These are phyloP conservation scores for Ogataea haglerorum DNA, from an alignment of 805 yeast species.

Conservation along the genomic window DNA sequence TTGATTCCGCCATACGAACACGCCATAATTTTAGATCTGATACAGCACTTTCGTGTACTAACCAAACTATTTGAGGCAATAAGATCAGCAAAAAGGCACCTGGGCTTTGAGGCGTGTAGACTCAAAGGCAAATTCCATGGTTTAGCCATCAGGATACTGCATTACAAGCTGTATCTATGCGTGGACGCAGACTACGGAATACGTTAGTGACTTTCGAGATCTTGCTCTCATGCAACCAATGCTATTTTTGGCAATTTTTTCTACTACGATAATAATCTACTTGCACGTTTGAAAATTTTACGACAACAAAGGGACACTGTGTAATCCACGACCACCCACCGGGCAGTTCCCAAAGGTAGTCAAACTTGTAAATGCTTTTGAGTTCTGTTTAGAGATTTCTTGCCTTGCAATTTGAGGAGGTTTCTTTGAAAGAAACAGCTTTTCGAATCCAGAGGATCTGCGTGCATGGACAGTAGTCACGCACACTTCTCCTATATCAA, in stretches of 20 bases:
- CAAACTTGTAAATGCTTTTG: not conserved
- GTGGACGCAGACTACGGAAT: too few species aligned
- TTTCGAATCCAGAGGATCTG: not conserved
- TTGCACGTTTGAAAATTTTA: slow-evolving; percentile 1
- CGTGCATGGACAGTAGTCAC: not conserved
- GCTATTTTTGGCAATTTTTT: slow-evolving; percentile 1
- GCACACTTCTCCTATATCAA: not conserved
- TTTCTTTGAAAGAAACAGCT: slow-evolving; percentile 1
- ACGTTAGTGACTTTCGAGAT: too few species aligned
- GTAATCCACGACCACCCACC: slow-evolving; percentile 1
- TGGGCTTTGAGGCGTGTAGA: not conserved
- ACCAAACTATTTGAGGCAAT: not conserved
- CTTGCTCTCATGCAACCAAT: not conserved
- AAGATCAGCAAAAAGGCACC: not conserved
- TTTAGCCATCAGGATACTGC: not conserved
- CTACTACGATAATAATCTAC: too few species aligned
- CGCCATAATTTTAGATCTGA: not conserved
- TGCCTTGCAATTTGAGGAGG: slow-evolving; percentile 1
- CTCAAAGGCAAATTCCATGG: not conserved
- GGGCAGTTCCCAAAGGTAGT: slow-evolving; percentile 2
- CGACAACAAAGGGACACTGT: slow-evolving; percentile 1
- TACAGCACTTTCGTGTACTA: not conserved
- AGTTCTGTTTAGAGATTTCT: slow-evolving; percentile 5
- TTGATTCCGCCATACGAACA: not conserved
- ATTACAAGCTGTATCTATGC: too few species aligned